Conservation (phyloP, 2,329 filamentous ascomycete genomes). For the Diaporthe helianthi region DNA sequence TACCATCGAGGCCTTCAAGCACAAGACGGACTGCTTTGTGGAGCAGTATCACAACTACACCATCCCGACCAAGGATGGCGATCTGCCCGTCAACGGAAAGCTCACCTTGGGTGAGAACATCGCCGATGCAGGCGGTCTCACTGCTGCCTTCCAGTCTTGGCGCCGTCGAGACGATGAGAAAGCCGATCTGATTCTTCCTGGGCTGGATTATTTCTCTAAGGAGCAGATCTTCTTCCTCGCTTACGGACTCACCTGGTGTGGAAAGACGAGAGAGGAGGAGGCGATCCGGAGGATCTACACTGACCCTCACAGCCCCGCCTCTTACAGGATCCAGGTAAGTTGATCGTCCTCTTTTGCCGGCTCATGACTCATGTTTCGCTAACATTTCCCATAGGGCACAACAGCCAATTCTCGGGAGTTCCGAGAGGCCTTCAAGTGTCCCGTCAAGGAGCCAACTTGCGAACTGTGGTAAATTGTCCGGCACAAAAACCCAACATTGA, state of each 20-base stretch:
- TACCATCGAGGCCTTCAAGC: slow-evolving; percentile 64
- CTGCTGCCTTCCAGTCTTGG: slow-evolving; percentile 71
- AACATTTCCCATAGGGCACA: slow-evolving; percentile 45
- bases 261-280: slow-evolving; percentile 65
- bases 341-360: neutral
- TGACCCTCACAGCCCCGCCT: slow-evolving; percentile 71
- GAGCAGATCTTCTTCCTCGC: slow-evolving; percentile 75
- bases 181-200: slow-evolving; percentile 63
- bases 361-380: neutral
- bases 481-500: too few species aligned
- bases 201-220: slow-evolving; percentile 66
- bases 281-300: slow-evolving; percentile 64
- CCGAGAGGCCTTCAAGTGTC: slow-evolving; percentile 71
- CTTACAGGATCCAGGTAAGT: slow-evolving; percentile 63
- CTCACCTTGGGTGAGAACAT: slow-evolving; percentile 75
- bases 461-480: slow-evolving; percentile 65
- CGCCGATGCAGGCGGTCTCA: slow-evolving; percentile 72
- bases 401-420: slow-evolving; percentile 74
- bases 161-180: slow-evolving; percentile 60
- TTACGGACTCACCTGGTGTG: slow-evolving; percentile 72
- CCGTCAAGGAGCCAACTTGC: slow-evolving; percentile 69
- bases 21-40: slow-evolving; percentile 69
- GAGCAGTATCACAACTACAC: slow-evolving; percentile 71
- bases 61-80: slow-evolving; percentile 61
- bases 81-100: slow-evolving; percentile 67